Conservation (phyloP, 768 basidiomycete species). For the Tricholomella constricta region DNA sequence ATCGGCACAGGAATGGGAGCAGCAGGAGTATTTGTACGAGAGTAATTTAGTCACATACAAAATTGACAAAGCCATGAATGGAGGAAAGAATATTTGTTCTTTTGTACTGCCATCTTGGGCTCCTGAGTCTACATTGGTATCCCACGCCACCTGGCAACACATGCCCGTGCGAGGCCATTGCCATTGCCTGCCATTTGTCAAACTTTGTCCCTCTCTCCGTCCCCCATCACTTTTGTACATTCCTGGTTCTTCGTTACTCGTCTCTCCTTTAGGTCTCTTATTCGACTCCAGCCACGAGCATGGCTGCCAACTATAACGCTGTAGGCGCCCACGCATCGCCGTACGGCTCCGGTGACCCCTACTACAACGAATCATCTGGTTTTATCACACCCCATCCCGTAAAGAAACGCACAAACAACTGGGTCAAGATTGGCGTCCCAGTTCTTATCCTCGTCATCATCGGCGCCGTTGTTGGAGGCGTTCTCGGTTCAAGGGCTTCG, state of each 20-base stretch:
- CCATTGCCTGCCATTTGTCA: background rate
- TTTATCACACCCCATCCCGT: slow-evolving; percentile 55
- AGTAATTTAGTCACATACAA: slow-evolving; percentile 27
- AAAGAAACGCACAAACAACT: slow-evolving; percentile 63
- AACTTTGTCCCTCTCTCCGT: background rate
- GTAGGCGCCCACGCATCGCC: slow-evolving; percentile 29
- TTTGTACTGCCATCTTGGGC: too few species aligned
- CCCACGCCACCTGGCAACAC: slow-evolving; percentile 9
- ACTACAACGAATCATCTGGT: slow-evolving; percentile 71
- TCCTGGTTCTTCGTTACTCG: slow-evolving; percentile 23
- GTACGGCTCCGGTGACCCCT: slow-evolving; percentile 61
- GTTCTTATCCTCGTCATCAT: slow-evolving; percentile 61
- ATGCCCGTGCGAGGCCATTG: background rate
- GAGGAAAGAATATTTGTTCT: too few species aligned
- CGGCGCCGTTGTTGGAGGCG: slow-evolving; percentile 75
- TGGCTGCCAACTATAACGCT: slow-evolving; percentile 37
- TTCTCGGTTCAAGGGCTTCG: slow-evolving; percentile 67
- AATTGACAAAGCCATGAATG: too few species aligned
- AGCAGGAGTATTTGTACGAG: slow-evolving; percentile 70
- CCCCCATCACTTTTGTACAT: slow-evolving; percentile 15
- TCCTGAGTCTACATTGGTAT: background rate
- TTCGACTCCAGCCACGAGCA: slow-evolving; percentile 19
- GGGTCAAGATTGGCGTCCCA: slow-evolving; percentile 78
- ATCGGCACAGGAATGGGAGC: slow-evolving; percentile 94
- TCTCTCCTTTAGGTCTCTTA: slow-evolving; percentile 26